Conservation (phyloP, 345 rosid genomes). For the rapeseed (Brassica napus) region Da-Ae NC_063434.1:21724501-21725000, state of each 20-base stretch:
- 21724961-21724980: too few species aligned
- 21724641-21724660: neutral
- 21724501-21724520: neutral
- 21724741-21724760: neutral
- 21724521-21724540: neutral
- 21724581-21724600: neutral
- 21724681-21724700: neutral
- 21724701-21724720: neutral
- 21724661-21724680: neutral
- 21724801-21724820: neutral
- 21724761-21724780: neutral
- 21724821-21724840: neutral
- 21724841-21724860: neutral
- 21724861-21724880: neutral
- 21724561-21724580: neutral
- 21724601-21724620: neutral
- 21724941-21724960: too few species aligned
- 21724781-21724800: neutral
- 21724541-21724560: neutral
- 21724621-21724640: neutral
- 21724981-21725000: neutral
- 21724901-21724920: neutral
- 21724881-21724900: neutral
- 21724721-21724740: neutral
- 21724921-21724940: neutral